Conservation (phyloP, 78 protist species). For the Dictyostelium firmibasis region DNA sequence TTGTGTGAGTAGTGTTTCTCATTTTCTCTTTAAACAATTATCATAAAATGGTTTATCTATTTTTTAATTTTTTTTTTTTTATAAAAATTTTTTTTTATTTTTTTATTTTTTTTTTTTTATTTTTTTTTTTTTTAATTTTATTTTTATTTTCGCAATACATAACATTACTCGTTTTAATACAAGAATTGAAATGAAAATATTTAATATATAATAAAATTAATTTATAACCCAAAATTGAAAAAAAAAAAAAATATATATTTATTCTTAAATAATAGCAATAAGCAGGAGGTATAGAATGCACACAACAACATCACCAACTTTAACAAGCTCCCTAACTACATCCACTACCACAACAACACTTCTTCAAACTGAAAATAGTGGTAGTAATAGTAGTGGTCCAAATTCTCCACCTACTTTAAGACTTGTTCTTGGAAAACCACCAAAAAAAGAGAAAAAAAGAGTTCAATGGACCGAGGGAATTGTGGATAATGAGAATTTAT, state of each 20-base stretch:
- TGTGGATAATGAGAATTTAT: constrained; percentile 58
- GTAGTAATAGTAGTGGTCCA: background rate
- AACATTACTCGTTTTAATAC: background rate
- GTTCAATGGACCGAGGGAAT: constrained; percentile 65
- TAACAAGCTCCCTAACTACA: background rate
- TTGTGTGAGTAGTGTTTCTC: background rate
- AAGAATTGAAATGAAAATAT: background rate
- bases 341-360: background rate
- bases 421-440: background rate
- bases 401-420: background rate
- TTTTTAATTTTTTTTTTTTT: too few relatives aligned
- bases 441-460: constrained; percentile 52
- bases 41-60: too few relatives aligned
- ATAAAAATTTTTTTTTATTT: too few relatives aligned
- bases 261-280: too few relatives aligned
- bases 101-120: too few relatives aligned
- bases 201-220: background rate
- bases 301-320: background rate
- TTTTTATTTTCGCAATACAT: background rate
- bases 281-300: background rate
- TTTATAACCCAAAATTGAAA: background rate
- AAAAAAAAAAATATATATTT: background rate
- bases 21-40: background rate
- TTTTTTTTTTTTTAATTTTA: too few relatives aligned
- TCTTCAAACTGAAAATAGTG: background rate